Evolutionary conservation across 345 rosid species (phyloP), one percentile per base, ranked within the genome.

Genomic region (Viola odorata): DNA sequence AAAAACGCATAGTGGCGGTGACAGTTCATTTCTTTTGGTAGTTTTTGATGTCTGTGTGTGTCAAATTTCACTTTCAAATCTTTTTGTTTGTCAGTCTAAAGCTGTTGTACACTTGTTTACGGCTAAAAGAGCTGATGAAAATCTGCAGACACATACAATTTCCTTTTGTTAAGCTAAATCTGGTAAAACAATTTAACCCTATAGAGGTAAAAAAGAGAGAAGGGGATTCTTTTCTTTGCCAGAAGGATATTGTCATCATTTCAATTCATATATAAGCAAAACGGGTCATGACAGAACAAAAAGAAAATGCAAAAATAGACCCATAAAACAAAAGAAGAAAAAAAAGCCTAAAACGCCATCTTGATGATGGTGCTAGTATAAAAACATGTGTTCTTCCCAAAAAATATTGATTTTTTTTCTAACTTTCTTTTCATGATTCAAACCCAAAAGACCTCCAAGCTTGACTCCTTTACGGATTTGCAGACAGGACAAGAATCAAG

Each of bases 401-500:
- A 42, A 57, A 50, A 8, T 0, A 23, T 23, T 2, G 32, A 23
- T 23, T 23, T 23, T 23, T 23, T 2, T 23, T 23, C n/a, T n/a
- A n/a, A 23, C 32, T 23, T 23, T 23, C n/a, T n/a, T n/a, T n/a
- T n/a, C n/a, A n/a, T 23, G 32, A 23, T 23, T 23, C 32, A 81
- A 52, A 14, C 66, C 67, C 75, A 73, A 66, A 82, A 70, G 12
- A 80, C 82, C 67, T 76, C 84, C 65, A 81, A 64, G 83, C 80
- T 85, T 12, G 77, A 79, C 15, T 75, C 73, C 77, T 83, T 85
- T 8, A 72, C 72, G 57, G 75, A 73, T 53, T 75, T 64, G 61
- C 91, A 85, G 50, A 81, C 80, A 44, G 86, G 88, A 67, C 91
- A 85, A 7, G 57, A 66, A n/a, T 44, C 73, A 5, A 83, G 82